Conservation (phyloP, 2,329 filamentous ascomycete species). For the Pseudogymnoascus sp. region DNA sequence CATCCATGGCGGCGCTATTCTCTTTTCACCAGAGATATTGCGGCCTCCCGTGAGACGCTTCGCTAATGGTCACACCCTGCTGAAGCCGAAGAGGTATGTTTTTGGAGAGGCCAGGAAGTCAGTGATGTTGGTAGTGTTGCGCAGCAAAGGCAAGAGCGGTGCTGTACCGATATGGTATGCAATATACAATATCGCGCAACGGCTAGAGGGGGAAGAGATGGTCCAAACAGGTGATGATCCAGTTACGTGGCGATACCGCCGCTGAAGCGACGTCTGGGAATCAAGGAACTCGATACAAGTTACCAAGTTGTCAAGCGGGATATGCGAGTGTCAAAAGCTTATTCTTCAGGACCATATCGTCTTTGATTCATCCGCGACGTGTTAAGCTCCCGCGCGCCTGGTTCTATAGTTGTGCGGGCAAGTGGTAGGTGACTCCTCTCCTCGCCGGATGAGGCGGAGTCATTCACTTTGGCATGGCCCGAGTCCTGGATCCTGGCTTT, state of each 20-base stretch:
- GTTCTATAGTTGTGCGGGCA: slow-evolving; percentile 2
- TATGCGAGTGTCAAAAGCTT: background rate
- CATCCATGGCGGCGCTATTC: slow-evolving; percentile 1
- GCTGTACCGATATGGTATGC: background rate
- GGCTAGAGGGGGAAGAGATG: background rate
- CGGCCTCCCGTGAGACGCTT: background rate
- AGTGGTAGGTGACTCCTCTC: slow-evolving; percentile 1
- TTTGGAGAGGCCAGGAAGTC: background rate
- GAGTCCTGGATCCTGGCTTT: slow-evolving; percentile 1
- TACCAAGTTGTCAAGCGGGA: background rate
- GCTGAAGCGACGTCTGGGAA: background rate
- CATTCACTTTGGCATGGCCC: slow-evolving; percentile 3
- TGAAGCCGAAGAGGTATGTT: background rate
- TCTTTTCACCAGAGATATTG: background rate
- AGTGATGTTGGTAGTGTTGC: background rate
- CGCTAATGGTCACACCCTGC: background rate
- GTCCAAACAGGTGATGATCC: background rate
- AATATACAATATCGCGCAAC: background rate
- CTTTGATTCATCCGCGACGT: background rate
- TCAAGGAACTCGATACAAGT: background rate
- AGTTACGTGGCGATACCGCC: background rate
- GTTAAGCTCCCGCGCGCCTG: background rate
- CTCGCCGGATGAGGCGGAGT: slow-evolving; percentile 5
- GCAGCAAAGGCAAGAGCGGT: background rate
- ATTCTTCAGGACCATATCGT: slow-evolving; percentile 1